Conservation (phyloP, 352 stramenopile genomes). For the Globisporangium mamillatum region DNA sequence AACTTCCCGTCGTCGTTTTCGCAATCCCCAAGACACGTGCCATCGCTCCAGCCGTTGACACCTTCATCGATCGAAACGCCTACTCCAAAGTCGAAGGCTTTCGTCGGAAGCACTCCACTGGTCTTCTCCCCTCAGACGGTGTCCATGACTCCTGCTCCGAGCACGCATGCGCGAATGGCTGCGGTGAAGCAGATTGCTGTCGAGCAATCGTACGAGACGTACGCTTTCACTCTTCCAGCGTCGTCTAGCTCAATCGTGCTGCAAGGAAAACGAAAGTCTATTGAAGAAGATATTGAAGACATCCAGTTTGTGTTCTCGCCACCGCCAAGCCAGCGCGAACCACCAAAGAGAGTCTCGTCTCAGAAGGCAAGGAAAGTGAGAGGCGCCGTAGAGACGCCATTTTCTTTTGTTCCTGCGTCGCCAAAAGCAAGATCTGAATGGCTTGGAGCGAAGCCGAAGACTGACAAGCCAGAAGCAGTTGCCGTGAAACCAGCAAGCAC, state of each 20-base stretch:
- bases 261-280: conserved; percentile 10
- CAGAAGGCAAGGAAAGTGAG: conserved; percentile 24
- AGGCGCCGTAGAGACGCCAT: conserved; percentile 32
- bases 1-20: conserved; percentile 25
- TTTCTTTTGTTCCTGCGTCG: conserved; percentile 65
- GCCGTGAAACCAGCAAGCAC: conserved; percentile 18
- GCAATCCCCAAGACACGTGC: conserved; percentile 2
- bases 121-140: conserved; percentile 34
- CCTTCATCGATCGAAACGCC: conserved; percentile 16
- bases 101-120: conserved; percentile 3
- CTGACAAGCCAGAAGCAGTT: conserved; percentile 19
- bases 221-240: conserved; percentile 51
- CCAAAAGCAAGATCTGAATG: conserved; percentile 53
- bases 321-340: conserved; percentile 50
- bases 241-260: conserved; percentile 15
- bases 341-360: conserved; percentile 37
- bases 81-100: conserved; percentile 18
- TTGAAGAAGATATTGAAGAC: conserved; percentile 38
- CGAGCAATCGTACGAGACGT: conserved; percentile 27
- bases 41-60: conserved; percentile 6
- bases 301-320: conserved; percentile 69
- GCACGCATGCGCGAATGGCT: conserved; percentile 2
- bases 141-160: conserved; percentile 33
- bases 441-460: conserved; percentile 24
- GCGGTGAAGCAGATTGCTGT: conserved; percentile 10